Conservation (phyloP, 345 rosid genomes). For the Theobroma cacao region DNA sequence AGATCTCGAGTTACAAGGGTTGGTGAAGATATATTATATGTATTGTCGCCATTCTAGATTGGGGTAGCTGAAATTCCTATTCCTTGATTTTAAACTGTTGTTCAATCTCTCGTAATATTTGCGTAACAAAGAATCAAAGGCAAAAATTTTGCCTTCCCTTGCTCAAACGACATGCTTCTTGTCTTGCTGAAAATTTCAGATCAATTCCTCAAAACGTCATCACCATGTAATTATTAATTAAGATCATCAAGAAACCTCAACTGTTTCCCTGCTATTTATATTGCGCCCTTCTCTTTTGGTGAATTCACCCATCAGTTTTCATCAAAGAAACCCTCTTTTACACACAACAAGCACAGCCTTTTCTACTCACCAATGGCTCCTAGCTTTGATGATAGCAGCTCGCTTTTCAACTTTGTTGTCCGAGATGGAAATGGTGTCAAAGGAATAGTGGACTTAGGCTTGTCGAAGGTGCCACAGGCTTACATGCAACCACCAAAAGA, state of each 20-base stretch:
- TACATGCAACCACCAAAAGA: slow-evolving; percentile 37
- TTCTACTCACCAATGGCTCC: slow-evolving; percentile 1
- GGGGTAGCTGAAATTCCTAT: too few species aligned
- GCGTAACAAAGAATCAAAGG: background rate
- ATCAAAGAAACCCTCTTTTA: background rate
- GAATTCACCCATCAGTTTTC: background rate
- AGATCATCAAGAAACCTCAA: background rate
- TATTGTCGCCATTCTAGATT: too few species aligned
- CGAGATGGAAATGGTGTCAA: slow-evolving; percentile 7
- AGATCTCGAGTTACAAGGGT: too few species aligned
- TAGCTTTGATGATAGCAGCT: slow-evolving; percentile 9
- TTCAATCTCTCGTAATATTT: background rate
- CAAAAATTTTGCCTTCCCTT: background rate
- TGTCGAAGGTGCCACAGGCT: slow-evolving; percentile 4
- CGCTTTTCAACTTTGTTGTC: background rate
- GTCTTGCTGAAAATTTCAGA: background rate
- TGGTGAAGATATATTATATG: too few species aligned
- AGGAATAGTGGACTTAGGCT: background rate
- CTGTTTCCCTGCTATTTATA: background rate
- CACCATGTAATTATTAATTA: too few species aligned
- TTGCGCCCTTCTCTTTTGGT: too few species aligned
- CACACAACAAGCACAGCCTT: background rate
- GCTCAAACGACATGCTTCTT: background rate
- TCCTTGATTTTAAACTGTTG: too few species aligned
- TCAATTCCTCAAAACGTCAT: background rate